phyloP scores from a whole-genome alignment of 1,284 basidiomycete species.

The Porodaedalea pini region DNA sequence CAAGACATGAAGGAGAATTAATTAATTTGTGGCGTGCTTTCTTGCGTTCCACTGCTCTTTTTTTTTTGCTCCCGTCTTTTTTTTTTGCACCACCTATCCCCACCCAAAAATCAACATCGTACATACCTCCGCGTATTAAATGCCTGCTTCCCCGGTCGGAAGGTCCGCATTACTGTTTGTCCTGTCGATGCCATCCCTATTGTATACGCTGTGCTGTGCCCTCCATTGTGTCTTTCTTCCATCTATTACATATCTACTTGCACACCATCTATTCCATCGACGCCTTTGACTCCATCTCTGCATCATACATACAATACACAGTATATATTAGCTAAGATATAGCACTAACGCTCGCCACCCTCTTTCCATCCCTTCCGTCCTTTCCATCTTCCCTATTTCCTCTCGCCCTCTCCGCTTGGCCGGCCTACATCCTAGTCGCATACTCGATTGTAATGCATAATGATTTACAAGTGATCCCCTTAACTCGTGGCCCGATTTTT shows the following conservation, averaged over 20 bases:
- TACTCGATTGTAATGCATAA: neutral
- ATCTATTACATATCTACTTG: neutral
- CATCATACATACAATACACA: neutral
- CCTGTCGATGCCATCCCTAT: neutral
- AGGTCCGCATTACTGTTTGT: neutral
- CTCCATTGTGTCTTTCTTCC: neutral
- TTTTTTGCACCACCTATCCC: slow-evolving; percentile 27
- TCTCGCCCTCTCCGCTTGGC: neutral
- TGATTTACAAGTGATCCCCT: no score
- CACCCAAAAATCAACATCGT: slow-evolving; percentile 30
- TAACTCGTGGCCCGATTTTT: no score
- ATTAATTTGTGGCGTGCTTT: slow-evolving; percentile 27
- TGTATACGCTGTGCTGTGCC: neutral
- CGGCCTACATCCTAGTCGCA: neutral
- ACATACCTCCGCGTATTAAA: neutral
- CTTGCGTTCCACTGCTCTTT: neutral
- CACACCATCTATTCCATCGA: neutral
- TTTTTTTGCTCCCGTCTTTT: neutral
- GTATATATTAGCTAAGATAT: slow-evolving; percentile 4
- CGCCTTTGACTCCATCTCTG: neutral
- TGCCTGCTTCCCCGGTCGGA: neutral
- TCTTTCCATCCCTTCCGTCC: neutral
- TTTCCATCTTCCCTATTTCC: neutral
- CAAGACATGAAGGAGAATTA: slow-evolving; percentile 29
- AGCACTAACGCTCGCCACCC: neutral